Conservation (phyloP, 2,329 filamentous ascomycete genomes). For the Dactylonectria estremocensis region DNA sequence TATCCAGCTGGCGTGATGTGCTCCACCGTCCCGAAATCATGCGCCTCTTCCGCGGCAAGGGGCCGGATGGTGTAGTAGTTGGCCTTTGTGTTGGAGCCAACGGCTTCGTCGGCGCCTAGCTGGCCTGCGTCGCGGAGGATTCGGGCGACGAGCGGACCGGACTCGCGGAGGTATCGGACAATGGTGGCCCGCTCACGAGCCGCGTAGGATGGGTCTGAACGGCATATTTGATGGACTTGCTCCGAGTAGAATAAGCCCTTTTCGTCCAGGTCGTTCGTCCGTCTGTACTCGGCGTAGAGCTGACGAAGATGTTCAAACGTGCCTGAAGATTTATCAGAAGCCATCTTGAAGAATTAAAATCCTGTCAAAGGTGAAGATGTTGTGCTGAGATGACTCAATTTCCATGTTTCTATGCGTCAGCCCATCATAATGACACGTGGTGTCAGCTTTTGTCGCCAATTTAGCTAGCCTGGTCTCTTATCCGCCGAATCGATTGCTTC, state of each 20-base stretch:
- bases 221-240: slow-evolving; percentile 42
- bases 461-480: too few species aligned
- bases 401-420: too few species aligned
- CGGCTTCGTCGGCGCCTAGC: neutral
- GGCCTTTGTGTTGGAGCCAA: neutral
- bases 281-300: slow-evolving; percentile 13
- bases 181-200: slow-evolving; percentile 43
- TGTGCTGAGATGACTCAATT: too few species aligned
- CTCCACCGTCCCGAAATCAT: slow-evolving; percentile 32
- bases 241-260: slow-evolving; percentile 17
- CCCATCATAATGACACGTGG: too few species aligned
- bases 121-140: slow-evolving; percentile 29
- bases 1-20: slow-evolving; percentile 34
- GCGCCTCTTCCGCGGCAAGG: slow-evolving; percentile 2
- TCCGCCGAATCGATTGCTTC: too few species aligned
- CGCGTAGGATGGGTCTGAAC: slow-evolving; percentile 42
- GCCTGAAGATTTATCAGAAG: neutral
- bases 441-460: too few species aligned
- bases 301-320: neutral
- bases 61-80: slow-evolving; percentile 23
- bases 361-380: neutral
- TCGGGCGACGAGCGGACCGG: slow-evolving; percentile 10
- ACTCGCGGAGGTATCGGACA: slow-evolving; percentile 41
- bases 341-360: neutral
- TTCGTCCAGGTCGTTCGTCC: neutral